Conservation (phyloP, 306 rosid species). For the Alnus glutinosa region DNA sequence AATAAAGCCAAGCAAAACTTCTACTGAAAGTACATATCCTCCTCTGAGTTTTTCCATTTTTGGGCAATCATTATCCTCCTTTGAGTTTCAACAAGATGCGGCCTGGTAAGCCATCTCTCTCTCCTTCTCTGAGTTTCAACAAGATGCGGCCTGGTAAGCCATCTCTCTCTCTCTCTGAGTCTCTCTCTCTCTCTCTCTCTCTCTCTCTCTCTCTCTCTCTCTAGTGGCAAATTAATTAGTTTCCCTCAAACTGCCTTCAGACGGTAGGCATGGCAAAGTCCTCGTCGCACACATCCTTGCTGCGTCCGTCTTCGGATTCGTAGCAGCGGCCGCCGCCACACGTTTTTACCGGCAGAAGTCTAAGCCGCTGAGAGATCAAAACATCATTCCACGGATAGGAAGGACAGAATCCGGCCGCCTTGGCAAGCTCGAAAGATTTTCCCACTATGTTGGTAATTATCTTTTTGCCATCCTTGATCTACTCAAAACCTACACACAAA, state of each 20-base stretch:
- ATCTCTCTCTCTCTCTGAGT: constrained; percentile 3
- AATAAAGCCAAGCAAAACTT: too few relatives aligned
- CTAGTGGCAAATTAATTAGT: neutral
- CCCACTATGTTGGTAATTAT: constrained; percentile 68
- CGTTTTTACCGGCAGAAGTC: constrained; percentile 20
- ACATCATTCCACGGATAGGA: constrained; percentile 35
- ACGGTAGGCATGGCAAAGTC: constrained; percentile 36
- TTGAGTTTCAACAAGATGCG: constrained; percentile 29
- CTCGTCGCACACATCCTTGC: constrained; percentile 37
- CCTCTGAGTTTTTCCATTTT: neutral
- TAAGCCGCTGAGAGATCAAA: constrained; percentile 13
- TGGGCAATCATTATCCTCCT: neutral
- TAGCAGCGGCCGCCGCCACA: constrained; percentile 36
- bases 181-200: neutral
- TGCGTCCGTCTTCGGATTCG: constrained; percentile 46
- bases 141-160: constrained; percentile 38
- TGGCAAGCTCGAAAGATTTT: constrained; percentile 59
- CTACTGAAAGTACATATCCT: neutral
- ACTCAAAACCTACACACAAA: too few relatives aligned
- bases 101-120: constrained; percentile 26
- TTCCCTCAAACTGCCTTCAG: constrained; percentile 22
- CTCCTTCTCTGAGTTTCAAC: neutral
- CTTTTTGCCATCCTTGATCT: neutral
- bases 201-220: neutral
- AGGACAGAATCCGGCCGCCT: constrained; percentile 62